Base-by-base conservation (phyloP, 1,284 basidiomycete species). In the Cutaneotrichosporon dermatis region DNA sequence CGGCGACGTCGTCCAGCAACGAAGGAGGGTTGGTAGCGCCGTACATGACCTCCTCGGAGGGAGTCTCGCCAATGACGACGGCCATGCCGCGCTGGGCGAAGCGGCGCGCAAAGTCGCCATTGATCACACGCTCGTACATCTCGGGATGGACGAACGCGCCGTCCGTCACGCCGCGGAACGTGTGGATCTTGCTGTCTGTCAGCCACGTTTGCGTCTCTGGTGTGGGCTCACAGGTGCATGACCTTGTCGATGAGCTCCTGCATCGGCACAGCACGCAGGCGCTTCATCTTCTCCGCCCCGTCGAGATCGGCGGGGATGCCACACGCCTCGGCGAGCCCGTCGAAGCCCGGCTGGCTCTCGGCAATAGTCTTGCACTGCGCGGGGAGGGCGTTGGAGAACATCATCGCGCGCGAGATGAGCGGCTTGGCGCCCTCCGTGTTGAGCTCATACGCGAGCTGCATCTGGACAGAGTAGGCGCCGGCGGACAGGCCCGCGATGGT, bases 401-500 rank as follows among this genome's bases (percentile, higher is more conserved):
- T 57, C 55, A 67, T 65, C 15, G 63, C 61, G 4, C 64, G 59
- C 52, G 55, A 57, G 56, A 67, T 63, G n/a, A 62, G 49, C 11
- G 59, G 60, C 25, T 53, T 44, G 37, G 43, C 50, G 5, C 16
- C 43, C 4, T 45, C 51, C 9, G 53, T 43, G 54, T 60, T 63
- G 42, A 72, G 70, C 52, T 73, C 69, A 67, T 74, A 65, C 50
- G 71, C 61, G 6, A 76, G 65, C 60, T 76, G 74, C 15, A 70
- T 66, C 43, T 76, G 65, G 3, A 66, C 64, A 4, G 68, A 51
- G 68, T 72, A 66, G 4, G 76, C 71, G 4, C 76, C 76, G 1
- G 76, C 76, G 0, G 66, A 69, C 2, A 71, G 63, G 6, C 76
- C 76, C 9, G 60, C 68, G 34, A 76, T 64, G 6, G 73, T 72